Conservation (phyloP, 495 filamentous ascomycete species). For the Hypomontagnella submonticulosa region DNA sequence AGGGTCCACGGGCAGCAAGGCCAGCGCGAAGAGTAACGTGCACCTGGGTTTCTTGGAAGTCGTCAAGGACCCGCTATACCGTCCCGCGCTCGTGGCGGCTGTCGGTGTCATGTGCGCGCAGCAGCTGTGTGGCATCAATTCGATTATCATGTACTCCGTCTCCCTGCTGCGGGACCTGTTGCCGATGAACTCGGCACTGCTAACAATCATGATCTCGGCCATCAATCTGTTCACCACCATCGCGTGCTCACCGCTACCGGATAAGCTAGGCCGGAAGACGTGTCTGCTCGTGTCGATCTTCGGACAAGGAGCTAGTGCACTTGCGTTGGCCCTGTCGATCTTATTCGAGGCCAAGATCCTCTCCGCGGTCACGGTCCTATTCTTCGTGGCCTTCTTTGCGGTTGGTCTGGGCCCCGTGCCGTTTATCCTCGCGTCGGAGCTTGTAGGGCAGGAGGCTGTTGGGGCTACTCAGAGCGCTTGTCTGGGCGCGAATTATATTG, state of each 20-base stretch:
- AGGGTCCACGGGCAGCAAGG: conserved; percentile 57
- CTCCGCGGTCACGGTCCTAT: conserved; percentile 80
- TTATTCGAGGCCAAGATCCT: conserved; percentile 71
- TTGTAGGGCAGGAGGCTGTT: conserved; percentile 88
- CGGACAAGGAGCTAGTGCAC: conserved; percentile 82
- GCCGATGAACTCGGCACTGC: conserved; percentile 76
- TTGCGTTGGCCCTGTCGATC: conserved; percentile 81
- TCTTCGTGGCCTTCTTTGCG: conserved; percentile 90
- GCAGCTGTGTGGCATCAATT: conserved; percentile 94
- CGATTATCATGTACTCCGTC: conserved; percentile 97
- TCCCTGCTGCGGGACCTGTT: conserved; percentile 82
- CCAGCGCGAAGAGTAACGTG: conserved; percentile 48
- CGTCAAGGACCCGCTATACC: conserved; percentile 70
- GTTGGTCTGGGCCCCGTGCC: conserved; percentile 93
- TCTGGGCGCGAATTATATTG: conserved; percentile 86
- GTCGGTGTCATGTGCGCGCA: conserved; percentile 92
- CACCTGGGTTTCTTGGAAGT: conserved; percentile 76
- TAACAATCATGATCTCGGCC: conserved; percentile 85
- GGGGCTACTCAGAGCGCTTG: conserved; percentile 88
- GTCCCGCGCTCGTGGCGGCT: conserved; percentile 84
- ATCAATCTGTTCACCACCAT: conserved; percentile 88
- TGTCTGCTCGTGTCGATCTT: conserved; percentile 82
- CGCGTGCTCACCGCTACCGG: conserved; percentile 81
- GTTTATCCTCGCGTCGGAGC: conserved; percentile 90
- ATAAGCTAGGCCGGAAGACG: conserved; percentile 84